These are phyloP conservation scores for Trichophyton verrucosum DNA, from an alignment of 2,329 filamentous ascomycete species.

Conservation along the genomic window DNA sequence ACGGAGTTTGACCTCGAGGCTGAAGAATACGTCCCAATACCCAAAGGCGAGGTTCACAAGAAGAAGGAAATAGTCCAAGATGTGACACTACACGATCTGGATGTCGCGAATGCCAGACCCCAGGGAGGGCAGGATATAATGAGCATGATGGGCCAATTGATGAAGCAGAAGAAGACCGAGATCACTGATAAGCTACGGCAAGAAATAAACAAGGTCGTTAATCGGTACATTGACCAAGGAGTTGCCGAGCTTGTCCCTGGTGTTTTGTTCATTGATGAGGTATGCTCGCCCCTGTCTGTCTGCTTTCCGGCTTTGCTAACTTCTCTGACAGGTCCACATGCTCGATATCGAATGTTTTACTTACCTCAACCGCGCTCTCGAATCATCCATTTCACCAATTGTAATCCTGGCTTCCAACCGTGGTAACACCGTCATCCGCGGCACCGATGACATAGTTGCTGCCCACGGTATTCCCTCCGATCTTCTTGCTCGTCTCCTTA, in stretches of 20 bases:
- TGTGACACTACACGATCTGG: constrained; percentile 90
- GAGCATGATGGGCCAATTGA: constrained; percentile 99
- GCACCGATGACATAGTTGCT: constrained; percentile 63
- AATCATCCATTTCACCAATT: constrained; percentile 87
- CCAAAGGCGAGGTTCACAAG: constrained; percentile 98
- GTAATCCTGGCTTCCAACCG: constrained; percentile 96
- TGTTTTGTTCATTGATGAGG: constrained; percentile 97
- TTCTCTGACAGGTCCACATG: constrained; percentile 70
- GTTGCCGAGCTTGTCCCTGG: constrained; percentile 96
- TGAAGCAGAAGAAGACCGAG: constrained; percentile 99
- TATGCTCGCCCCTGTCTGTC: constrained; percentile 30
- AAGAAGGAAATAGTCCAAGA: constrained; percentile 99
- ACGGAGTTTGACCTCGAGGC: constrained; percentile 98
- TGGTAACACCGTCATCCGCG: constrained; percentile 83
- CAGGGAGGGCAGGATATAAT: constrained; percentile 98
- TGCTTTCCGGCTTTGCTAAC: background rate
- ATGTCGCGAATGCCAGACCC: constrained; percentile 87
- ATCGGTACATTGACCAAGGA: constrained; percentile 96
- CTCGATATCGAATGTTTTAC: constrained; percentile 99
- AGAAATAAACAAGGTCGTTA: constrained; percentile 99
- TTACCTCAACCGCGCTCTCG: constrained; percentile 94
- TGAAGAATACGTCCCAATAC: constrained; percentile 96
- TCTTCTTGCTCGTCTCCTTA: constrained; percentile 84
- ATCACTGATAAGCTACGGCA: constrained; percentile 92
- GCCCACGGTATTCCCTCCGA: constrained; percentile 91